Evolutionary conservation across 192 early-diverging fungal species (phyloP), one percentile per base, ranked within the genome.

Genomic region (Rhizophagus prolifer): DNA sequence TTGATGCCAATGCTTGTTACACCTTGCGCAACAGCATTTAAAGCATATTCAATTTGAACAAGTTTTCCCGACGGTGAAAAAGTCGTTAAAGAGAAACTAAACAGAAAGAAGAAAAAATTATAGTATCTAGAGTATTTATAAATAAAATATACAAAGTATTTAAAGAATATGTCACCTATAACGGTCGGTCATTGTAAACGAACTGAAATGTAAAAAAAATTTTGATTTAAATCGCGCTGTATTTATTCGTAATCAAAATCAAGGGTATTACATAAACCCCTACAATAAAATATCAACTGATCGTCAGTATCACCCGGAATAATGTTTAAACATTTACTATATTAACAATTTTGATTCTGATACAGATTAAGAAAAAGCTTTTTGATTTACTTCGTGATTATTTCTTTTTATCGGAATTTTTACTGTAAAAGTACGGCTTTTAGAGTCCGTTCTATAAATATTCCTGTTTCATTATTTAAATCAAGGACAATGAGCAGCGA

Each of bases 31-130:
- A 99, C 98, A 16, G 96, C 97, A 73, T 89, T 95, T 72, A 99
- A 86, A 0, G 98, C 98, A 85, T 99, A 92, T 84, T 98, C 98
- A 81, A 99, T 99, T 88, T 99, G 98, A 62, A 95, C 94, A 70
- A 99, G 92, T 86, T 99, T 98, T 78, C 98, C 98, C 30, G 96
- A 96, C 13, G 97, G 97, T 80, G 96, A 95, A 91, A 99, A 99
- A 58, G 98, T 99, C 26, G 98, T 99, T 71, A 99, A 91, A 46
- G 96, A 98, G 88, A 99, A 99, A 66, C 94, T 94, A 74, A 38
- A 3, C 26, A 13, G n/a, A 23, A 59, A 31, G 21, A 60, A n/a
- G 3, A 4, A 31, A 73, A 21, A 9, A 23, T 58, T 21, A 34
- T 58, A 6, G 19, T 12, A 60, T 69, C 6, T 25, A 3, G n/a